These are phyloP conservation scores for Dimocarpus longan DNA, from an alignment of 345 rosid genomes.

Conservation along the genomic window DNA sequence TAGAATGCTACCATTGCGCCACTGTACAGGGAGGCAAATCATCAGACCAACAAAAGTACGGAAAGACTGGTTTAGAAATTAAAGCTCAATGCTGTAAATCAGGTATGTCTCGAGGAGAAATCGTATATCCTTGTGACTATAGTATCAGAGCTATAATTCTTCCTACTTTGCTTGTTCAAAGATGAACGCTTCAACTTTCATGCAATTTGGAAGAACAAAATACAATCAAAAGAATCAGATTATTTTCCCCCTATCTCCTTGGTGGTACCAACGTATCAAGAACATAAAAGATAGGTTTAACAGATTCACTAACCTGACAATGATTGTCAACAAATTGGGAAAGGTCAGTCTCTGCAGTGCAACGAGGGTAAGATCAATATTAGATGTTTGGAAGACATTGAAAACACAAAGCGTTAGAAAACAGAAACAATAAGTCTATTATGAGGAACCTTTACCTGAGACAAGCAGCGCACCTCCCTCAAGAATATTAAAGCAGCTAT, in stretches of 20 bases:
- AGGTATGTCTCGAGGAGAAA: neutral
- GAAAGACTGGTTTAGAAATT: neutral
- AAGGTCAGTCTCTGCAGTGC: slow-evolving; percentile 54
- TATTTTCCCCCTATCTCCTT: neutral
- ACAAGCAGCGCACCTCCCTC: slow-evolving; percentile 57
- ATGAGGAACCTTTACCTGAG: slow-evolving; percentile 46
- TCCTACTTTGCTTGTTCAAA: neutral
- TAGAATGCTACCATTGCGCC: slow-evolving; percentile 77
- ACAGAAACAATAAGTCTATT: slow-evolving; percentile 1
- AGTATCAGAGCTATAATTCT: neutral
- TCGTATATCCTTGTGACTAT: neutral
- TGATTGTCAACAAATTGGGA: slow-evolving; percentile 37
- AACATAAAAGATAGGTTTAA: neutral
- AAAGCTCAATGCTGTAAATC: neutral
- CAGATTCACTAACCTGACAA: slow-evolving; percentile 54
- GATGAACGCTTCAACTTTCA: neutral
- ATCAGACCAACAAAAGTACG: neutral
- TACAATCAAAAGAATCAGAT: neutral
- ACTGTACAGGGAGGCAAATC: slow-evolving; percentile 45
- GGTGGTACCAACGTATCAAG: neutral
- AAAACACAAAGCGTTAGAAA: neutral
- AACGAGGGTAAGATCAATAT: slow-evolving; percentile 11
- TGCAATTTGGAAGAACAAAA: neutral
- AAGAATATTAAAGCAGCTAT: slow-evolving; percentile 67
- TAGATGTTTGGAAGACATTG: neutral